Evolutionary conservation across 768 basidiomycete species (phyloP), one percentile per base, ranked within the genome.

Genomic region (Boletus pseudo-olivaceus): DNA sequence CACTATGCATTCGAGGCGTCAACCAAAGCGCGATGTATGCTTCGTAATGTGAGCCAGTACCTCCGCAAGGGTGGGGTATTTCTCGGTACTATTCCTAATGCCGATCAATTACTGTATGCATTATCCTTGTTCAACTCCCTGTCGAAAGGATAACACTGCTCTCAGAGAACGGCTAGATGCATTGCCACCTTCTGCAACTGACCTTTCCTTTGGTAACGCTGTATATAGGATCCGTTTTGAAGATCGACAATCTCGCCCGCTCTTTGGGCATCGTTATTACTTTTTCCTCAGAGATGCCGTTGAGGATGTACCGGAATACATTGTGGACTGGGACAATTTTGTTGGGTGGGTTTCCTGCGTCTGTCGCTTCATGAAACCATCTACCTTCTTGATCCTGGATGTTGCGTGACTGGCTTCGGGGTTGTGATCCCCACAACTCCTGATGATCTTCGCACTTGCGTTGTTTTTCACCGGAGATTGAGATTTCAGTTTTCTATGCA

Each of bases 1-100:
- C 97, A 99, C 70, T 98, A 99, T 66, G 97, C 97, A 8, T 98
- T 99, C 68, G 94, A 98, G 70, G 88, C 81, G n/a, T 81, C 84
- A 30, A 76, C 81, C 54, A 97, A 97, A 67, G 90, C 85, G 26
- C 81, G 91, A 32, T 87, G 84, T 68, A 97, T 99, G 97, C 82
- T 99, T 32, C 80, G 84, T 35, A 99, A 99, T 67, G 95, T 94
- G 30, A 82, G 84, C 53, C 73, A 79, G 43, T 86, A 87, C 78
- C 76, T 99, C 42, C 77, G 89, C 30, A 76, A 79, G 27, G 96
- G 95, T 26, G 97, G 97, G 5, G 73, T 87, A n/a, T 97, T 98
- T 64, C 82, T 99, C 49, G 97, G 97, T n/a, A 99, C 97, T 1
- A 89, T 97, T 54, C 94, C 97, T 2, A 94, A 98, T 65, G 83